A percentile compares a stretch with the other conserved stretches of the same genome.
Evolutionary conservation across 495 filamentous ascomycete genomes (phyloP).

Genomic region (Talaromyces wortmannii): DNA sequence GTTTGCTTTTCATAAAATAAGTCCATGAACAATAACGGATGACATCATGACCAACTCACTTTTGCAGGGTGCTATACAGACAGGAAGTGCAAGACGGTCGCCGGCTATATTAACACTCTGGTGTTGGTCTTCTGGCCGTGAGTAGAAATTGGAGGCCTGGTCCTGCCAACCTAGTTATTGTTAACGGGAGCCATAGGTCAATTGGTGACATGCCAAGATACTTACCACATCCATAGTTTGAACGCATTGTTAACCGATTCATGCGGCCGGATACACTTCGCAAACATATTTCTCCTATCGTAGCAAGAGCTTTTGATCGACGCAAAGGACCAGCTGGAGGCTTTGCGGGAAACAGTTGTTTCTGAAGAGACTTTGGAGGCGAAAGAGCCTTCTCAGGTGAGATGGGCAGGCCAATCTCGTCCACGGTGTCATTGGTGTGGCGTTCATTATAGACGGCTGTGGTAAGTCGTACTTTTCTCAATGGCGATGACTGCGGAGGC

Average conservation of each 20-base stretch:
- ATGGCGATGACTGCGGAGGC: slow-evolving; percentile 50
- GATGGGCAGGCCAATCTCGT: slow-evolving; percentile 20
- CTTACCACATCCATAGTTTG: slow-evolving; percentile 37
- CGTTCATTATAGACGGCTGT: slow-evolving; percentile 24
- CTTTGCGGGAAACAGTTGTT: slow-evolving; percentile 3
- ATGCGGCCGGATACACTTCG: slow-evolving; percentile 31
- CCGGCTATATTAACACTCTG: slow-evolving; percentile 48
- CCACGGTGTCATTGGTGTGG: slow-evolving; percentile 21
- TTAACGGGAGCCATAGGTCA: slow-evolving; percentile 13
- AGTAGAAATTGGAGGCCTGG: slow-evolving; percentile 68
- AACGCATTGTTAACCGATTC: slow-evolving; percentile 27
- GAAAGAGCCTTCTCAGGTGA: not conserved
- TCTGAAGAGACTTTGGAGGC: slow-evolving; percentile 1
- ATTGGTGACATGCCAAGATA: not conserved
- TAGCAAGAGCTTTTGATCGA: slow-evolving; percentile 35
- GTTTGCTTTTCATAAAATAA: slow-evolving; percentile 46
- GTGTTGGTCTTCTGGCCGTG: slow-evolving; percentile 57
- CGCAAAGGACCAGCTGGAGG: slow-evolving; percentile 28
- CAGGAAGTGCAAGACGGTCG: slow-evolving; percentile 59
- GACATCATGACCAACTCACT: slow-evolving; percentile 48
- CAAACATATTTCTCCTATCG: slow-evolving; percentile 31
- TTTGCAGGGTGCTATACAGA: slow-evolving; percentile 69
- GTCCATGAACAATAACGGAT: not conserved
- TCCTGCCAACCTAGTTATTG: slow-evolving; percentile 57
- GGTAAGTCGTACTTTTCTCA: slow-evolving; percentile 31